Conservation (phyloP, 1,284 basidiomycete species). For the Microbotryum intermedium region DNA sequence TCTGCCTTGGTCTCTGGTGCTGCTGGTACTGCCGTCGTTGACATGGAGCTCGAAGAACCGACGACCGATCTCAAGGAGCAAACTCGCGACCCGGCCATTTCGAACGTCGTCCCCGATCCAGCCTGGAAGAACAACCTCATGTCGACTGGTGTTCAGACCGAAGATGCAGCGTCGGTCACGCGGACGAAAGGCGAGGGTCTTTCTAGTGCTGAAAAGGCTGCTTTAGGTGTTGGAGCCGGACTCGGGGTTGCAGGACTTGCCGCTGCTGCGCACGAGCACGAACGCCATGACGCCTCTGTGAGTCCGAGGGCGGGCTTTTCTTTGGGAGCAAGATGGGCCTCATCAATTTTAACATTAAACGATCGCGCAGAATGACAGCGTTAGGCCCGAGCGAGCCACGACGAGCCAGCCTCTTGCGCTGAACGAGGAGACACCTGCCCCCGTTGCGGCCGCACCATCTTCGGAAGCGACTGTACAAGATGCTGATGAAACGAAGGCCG, state of each 20-base stretch:
- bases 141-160: background rate
- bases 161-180: background rate
- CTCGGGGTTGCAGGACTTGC: background rate
- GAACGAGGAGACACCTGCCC: too few species aligned
- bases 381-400: too few species aligned
- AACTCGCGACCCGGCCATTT: background rate
- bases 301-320: too few species aligned
- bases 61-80: background rate
- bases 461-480: too few species aligned
- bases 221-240: slow-evolving; percentile 2
- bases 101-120: background rate
- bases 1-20: slow-evolving; percentile 14
- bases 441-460: too few species aligned
- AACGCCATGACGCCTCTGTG: too few species aligned
- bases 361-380: too few species aligned
- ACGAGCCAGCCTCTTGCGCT: too few species aligned
- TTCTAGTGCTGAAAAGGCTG: background rate
- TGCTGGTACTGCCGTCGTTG: slow-evolving; percentile 5
- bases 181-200: background rate
- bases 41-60: slow-evolving; percentile 16
- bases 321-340: too few species aligned
- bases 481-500: too few species aligned
- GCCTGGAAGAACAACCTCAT: background rate
- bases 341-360: too few species aligned
- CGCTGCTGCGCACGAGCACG: background rate